phyloP scores from a whole-genome alignment of 306 rosid species.

The Cercis canadensis region DNA sequence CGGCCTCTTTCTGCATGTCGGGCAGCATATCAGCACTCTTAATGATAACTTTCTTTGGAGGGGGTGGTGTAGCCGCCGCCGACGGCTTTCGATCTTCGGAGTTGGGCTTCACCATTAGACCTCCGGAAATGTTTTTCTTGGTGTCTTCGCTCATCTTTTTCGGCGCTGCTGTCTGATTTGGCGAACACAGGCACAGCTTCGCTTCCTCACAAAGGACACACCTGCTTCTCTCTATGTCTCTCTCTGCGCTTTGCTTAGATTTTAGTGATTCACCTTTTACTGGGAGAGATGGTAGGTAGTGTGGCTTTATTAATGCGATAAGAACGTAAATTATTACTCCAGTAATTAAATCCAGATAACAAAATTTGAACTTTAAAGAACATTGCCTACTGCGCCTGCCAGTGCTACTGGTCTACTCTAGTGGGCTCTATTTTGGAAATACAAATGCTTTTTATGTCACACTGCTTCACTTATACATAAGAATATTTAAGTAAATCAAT shows the following conservation, averaged over 20 bases:
- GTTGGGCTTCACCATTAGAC: constrained; percentile 49
- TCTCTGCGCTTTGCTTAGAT: not conserved
- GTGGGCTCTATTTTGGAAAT: too few species aligned
- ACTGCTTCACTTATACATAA: too few species aligned
- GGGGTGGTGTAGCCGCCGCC: constrained; percentile 33
- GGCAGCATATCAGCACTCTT: constrained; percentile 93
- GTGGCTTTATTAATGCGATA: constrained; percentile 16
- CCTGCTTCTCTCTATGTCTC: not conserved
- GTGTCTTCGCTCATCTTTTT: constrained; percentile 68
- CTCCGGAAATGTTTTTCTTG: constrained; percentile 61
- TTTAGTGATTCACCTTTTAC: constrained; percentile 12
- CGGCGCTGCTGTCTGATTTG: not conserved
- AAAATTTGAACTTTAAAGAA: too few species aligned
- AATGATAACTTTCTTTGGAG: constrained; percentile 72
- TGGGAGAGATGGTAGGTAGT: constrained; percentile 1
- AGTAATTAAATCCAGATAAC: too few species aligned
- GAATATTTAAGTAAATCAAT: too few species aligned
- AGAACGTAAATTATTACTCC: not conserved
- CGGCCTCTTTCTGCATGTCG: constrained; percentile 89
- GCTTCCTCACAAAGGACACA: not conserved
- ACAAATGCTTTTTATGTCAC: too few species aligned
- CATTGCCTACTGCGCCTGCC: too few species aligned
- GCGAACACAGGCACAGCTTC: not conserved
- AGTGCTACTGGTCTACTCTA: too few species aligned
- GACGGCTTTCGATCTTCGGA: constrained; percentile 79